Percentiles rank a stretch among this genome's conserved stretches.
These are phyloP conservation scores for Zasmidium citrigriseum DNA, from an alignment of 2,329 filamentous ascomycete genomes.

Conservation along the genomic window DNA sequence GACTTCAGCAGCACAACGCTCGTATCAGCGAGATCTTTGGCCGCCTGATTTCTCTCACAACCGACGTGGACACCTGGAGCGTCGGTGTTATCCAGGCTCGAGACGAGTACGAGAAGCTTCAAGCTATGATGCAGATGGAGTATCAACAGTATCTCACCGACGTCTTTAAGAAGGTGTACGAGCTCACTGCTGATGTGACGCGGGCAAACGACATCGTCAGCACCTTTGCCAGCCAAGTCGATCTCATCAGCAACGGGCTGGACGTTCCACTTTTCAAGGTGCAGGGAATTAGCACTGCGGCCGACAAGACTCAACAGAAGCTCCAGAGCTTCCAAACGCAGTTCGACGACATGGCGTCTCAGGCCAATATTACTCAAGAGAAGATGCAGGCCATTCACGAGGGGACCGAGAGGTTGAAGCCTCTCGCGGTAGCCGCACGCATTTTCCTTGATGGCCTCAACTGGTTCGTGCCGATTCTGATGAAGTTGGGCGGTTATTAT, in stretches of 20 bases:
- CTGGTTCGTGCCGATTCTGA: background rate
- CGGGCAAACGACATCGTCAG: background rate
- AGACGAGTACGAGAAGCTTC: background rate
- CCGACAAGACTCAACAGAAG: background rate
- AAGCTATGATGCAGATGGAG: background rate
- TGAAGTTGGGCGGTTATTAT: background rate
- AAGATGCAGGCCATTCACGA: background rate
- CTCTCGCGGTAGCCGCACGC: background rate
- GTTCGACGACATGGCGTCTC: background rate
- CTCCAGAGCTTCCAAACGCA: background rate
- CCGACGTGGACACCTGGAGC: background rate
- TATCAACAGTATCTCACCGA: background rate
- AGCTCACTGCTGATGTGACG: background rate
- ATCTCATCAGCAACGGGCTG: background rate
- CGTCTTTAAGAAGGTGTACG: background rate
- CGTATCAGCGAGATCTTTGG: background rate
- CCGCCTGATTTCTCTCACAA: background rate
- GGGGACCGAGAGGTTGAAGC: background rate
- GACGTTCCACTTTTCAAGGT: background rate
- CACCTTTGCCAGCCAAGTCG: background rate
- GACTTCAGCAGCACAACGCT: background rate
- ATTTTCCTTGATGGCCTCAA: background rate
- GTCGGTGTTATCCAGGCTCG: background rate
- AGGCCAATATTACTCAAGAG: background rate
- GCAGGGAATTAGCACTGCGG: background rate